phyloP scores from a whole-genome alignment of 1,284 basidiomycete species.

The Melanopsichium pennsylvanicum region DNA sequence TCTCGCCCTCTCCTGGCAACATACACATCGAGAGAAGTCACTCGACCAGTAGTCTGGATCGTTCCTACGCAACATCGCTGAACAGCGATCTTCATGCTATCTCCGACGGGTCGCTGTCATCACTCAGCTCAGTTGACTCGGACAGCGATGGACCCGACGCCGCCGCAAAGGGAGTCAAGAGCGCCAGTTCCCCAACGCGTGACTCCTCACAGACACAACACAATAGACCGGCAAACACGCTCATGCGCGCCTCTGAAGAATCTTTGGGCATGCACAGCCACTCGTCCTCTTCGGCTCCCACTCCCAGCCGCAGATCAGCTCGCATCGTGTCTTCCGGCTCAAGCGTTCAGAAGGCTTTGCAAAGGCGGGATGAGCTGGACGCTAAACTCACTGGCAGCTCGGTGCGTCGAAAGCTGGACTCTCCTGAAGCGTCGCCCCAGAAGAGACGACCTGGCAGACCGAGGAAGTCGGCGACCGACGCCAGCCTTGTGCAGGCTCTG shows the following conservation, averaged over 20 bases:
- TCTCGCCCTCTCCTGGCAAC: background rate
- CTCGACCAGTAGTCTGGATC: slow-evolving; percentile 11
- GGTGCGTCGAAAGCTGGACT: slow-evolving; percentile 11
- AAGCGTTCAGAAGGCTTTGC: slow-evolving; percentile 38
- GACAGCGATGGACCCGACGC: slow-evolving; percentile 18
- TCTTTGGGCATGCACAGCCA: background rate
- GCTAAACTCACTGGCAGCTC: slow-evolving; percentile 25
- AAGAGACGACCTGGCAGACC: slow-evolving; percentile 18
- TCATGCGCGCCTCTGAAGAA: slow-evolving; percentile 2
- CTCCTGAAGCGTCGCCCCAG: slow-evolving; percentile 4
- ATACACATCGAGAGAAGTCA: slow-evolving; percentile 6
- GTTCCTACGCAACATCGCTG: slow-evolving; percentile 28
- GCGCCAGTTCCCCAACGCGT: background rate
- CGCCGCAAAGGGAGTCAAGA: background rate
- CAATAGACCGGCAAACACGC: background rate
- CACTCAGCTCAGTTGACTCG: slow-evolving; percentile 26
- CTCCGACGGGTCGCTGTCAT: slow-evolving; percentile 25
- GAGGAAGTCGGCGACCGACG: slow-evolving; percentile 9
- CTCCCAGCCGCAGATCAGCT: slow-evolving; percentile 35
- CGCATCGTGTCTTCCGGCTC: slow-evolving; percentile 40
- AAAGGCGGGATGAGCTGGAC: slow-evolving; percentile 43
- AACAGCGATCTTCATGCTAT: slow-evolving; percentile 15
- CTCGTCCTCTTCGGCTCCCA: slow-evolving; percentile 11
- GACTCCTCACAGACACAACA: background rate
- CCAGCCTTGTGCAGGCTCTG: background rate